Evolutionary conservation across 106 monocot species (phyloP), one percentile per base, ranked within the genome.

Genomic region (Iris macrosiphon): DNA sequence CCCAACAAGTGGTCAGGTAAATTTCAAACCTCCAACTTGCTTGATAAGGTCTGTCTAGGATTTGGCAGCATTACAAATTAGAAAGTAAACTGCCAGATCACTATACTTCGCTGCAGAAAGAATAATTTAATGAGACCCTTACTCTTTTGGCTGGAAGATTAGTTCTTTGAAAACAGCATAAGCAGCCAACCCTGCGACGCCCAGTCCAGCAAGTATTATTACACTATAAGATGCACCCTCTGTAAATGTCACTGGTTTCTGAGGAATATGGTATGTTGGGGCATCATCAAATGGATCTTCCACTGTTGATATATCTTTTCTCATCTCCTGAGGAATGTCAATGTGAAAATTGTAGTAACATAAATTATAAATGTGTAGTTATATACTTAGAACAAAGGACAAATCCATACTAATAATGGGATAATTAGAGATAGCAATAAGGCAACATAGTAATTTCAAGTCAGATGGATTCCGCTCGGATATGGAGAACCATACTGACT

Each of bases 131-230:
- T 40, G 23, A 17, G 31, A 33, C 20, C 85, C n/a, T 69, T 72
- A 96, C 95, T 96, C 95, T 58, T 83, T 96, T 33, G 95, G 95
- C 72, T 96, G 65, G 65, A 96, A 89, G 16, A 96, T 89, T 55
- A 96, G 79, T 46, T 96, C 95, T 66, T 96, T 96, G 16, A 96
- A 89, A 45, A 89, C 95, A 53, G 82, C 89, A 89, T 96, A 96
- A 30, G 74, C 95, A 49, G 95, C 95, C 45, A 89, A 60, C 5
- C 65, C 82, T 18, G 95, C 95, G 57, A 89, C 29, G 31, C 85
- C 95, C 18, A 96, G 79, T 17, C 95, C 95, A 1, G 79, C 82
- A 55, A 96, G 74, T 79, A 96, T 89, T 23, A 86, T 40, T 31
- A 89, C 25, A 69, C 85, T 80, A 56, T 96, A 96, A 25, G 95